Conservation (phyloP, 2,329 filamentous ascomycete genomes). For the Davidsoniella virescens region DNA sequence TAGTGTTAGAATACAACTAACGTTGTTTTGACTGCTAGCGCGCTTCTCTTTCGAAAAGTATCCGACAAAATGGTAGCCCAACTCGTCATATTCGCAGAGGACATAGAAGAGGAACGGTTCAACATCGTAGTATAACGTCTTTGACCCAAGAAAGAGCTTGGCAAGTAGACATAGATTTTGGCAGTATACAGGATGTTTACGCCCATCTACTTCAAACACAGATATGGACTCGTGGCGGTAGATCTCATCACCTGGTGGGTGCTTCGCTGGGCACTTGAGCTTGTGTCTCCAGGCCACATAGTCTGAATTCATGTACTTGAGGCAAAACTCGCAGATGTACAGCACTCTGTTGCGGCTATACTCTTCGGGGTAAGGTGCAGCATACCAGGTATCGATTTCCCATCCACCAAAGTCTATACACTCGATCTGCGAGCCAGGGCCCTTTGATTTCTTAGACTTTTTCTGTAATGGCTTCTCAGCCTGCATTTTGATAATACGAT, state of each 20-base stretch:
- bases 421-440: slow-evolving; percentile 88
- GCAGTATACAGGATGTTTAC: slow-evolving; percentile 96
- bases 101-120: slow-evolving; percentile 96
- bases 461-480: slow-evolving; percentile 45
- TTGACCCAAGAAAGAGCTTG: slow-evolving; percentile 95
- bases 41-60: slow-evolving; percentile 99
- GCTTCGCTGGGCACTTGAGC: slow-evolving; percentile 88
- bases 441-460: slow-evolving; percentile 59
- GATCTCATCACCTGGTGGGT: slow-evolving; percentile 94
- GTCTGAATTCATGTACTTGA: slow-evolving; percentile 99
- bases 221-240: slow-evolving; percentile 83
- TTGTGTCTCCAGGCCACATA: slow-evolving; percentile 98
- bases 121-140: slow-evolving; percentile 95
- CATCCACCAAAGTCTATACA: slow-evolving; percentile 96
- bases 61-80: slow-evolving; percentile 92
- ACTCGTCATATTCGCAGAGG: slow-evolving; percentile 82
- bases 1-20: slow-evolving; percentile 89
- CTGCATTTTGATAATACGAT: slow-evolving; percentile 42
- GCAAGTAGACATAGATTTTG: slow-evolving; percentile 92
- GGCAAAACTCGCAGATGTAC: slow-evolving; percentile 98
- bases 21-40: slow-evolving; percentile 86
- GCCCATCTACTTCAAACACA: slow-evolving; percentile 93
- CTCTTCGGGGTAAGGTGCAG: slow-evolving; percentile 92
- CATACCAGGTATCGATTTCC: slow-evolving; percentile 99
- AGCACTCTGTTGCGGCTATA: slow-evolving; percentile 91